Evolutionary conservation across 768 basidiomycete species (phyloP).

Genomic region (Mycena filopes): DNA sequence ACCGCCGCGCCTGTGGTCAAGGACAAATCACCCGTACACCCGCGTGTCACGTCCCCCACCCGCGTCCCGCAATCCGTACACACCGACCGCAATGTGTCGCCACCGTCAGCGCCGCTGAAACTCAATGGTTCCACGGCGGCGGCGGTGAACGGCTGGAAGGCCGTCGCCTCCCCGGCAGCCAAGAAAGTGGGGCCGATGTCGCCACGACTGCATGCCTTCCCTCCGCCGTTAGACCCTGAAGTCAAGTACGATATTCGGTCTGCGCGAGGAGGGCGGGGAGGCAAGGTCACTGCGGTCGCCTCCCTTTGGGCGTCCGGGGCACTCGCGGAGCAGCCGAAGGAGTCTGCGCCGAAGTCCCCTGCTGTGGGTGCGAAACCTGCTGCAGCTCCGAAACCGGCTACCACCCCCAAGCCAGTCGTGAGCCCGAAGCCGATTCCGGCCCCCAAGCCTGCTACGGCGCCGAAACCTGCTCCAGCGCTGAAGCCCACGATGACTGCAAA

Average conservation of each 20-base stretch:
- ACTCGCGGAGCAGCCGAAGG: slow-evolving; percentile 29
- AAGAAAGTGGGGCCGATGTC: slow-evolving; percentile 37
- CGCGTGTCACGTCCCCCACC: slow-evolving; percentile 37
- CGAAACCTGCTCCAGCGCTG: too few relatives aligned
- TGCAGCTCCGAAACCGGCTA: slow-evolving; percentile 6
- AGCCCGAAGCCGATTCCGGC: neutral
- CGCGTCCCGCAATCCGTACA: slow-evolving; percentile 44
- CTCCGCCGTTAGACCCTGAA: slow-evolving; percentile 57
- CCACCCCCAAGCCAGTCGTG: neutral
- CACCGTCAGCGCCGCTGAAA: slow-evolving; percentile 42
- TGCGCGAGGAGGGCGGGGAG: slow-evolving; percentile 81
- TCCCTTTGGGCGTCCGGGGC: slow-evolving; percentile 78
- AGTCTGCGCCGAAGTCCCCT: slow-evolving; percentile 5
- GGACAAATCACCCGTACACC: slow-evolving; percentile 34
- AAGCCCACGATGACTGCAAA: neutral
- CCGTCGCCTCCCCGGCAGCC: slow-evolving; percentile 26
- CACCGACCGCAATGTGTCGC: slow-evolving; percentile 50
- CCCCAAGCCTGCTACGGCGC: neutral
- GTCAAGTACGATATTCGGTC: slow-evolving; percentile 80
- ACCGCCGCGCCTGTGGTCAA: slow-evolving; percentile 11
- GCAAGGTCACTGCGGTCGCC: slow-evolving; percentile 77
- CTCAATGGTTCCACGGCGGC: slow-evolving; percentile 24
- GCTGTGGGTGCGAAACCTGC: slow-evolving; percentile 3
- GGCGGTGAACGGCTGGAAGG: slow-evolving; percentile 36
- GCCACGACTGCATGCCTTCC: slow-evolving; percentile 45